phyloP scores from a whole-genome alignment of 768 basidiomycete genomes.

The Basidioascus undulatus region DNA sequence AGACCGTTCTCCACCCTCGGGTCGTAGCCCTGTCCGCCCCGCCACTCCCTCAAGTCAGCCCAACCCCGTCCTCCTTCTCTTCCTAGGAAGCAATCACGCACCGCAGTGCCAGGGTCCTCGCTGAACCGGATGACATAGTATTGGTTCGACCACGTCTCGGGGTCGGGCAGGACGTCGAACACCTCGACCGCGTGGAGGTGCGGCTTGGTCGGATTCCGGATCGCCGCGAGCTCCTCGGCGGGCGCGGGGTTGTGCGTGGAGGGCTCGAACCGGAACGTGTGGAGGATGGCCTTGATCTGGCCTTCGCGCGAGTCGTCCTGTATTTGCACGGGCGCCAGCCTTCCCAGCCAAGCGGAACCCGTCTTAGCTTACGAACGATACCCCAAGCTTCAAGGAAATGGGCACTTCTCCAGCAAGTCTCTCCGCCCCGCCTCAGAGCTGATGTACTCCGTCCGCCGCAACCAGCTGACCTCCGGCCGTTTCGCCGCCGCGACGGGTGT shows the following conservation, averaged over 20 bases:
- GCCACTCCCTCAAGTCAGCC: too few species aligned
- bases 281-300: constrained; percentile 7
- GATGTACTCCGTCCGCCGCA: constrained; percentile 77
- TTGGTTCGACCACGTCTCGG: constrained; percentile 70
- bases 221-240: constrained; percentile 23
- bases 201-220: constrained; percentile 60
- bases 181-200: constrained; percentile 50
- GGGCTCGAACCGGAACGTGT: constrained; percentile 9
- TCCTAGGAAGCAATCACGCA: too few species aligned
- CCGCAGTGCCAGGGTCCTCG: too few species aligned
- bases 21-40: too few species aligned
- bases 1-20: too few species aligned
- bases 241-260: constrained; percentile 2
- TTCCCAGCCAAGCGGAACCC: neutral
- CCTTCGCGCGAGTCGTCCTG: neutral
- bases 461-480: constrained; percentile 49
- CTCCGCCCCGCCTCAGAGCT: neutral
- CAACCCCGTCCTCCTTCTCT: too few species aligned
- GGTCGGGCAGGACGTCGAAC: constrained; percentile 61
- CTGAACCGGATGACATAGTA: too few species aligned
- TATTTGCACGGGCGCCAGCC: neutral
- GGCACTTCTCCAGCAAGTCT: neutral
- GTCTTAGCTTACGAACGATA: neutral
- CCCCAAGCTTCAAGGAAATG: neutral
- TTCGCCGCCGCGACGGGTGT: constrained; percentile 23